Evolutionary conservation across 1,139 yeast species (phyloP).

Genomic region (Nadsonia starkeyi-henricii): DNA sequence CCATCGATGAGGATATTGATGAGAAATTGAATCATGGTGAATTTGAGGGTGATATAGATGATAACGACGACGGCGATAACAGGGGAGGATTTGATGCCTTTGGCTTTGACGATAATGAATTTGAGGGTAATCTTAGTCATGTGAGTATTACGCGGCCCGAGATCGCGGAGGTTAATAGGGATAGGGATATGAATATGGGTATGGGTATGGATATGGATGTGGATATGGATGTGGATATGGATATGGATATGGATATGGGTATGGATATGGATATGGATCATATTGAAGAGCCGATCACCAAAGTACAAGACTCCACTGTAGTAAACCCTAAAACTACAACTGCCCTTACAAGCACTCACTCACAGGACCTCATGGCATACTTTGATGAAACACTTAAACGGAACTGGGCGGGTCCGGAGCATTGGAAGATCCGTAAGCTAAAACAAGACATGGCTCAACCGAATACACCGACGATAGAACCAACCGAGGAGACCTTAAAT

Average conservation of each 20-base stretch:
- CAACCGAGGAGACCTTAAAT: conserved; percentile 14
- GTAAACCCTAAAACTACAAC: too few relatives aligned
- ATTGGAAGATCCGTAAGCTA: conserved; percentile 71
- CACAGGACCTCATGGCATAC: conserved; percentile 52
- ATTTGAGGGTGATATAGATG: conserved; percentile 8
- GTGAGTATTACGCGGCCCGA: conserved; percentile 1
- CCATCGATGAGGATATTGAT: conserved; percentile 9
- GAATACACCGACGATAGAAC: conserved; percentile 13
- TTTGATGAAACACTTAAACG: conserved; percentile 57
- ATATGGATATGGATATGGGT: too few relatives aligned
- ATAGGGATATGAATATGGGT: conserved; percentile 1
- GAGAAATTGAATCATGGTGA: conserved; percentile 5
- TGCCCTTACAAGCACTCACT: too few relatives aligned
- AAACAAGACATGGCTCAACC: conserved; percentile 21
- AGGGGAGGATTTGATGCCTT: conserved; percentile 17
- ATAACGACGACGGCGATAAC: conserved; percentile 13
- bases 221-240: conserved; percentile 5
- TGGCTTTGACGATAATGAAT: conserved; percentile 21
- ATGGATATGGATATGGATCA: too few relatives aligned
- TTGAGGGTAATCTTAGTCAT: conserved; percentile 4
- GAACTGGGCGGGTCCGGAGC: conserved; percentile 87
- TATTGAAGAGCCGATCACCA: too few relatives aligned
- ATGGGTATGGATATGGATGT: conserved; percentile 6
- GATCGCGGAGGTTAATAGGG: neutral
- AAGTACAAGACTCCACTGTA: conserved; percentile 1